phyloP scores from a whole-genome alignment of 1,284 basidiomycete species.

The Ustilago hordei region DNA sequence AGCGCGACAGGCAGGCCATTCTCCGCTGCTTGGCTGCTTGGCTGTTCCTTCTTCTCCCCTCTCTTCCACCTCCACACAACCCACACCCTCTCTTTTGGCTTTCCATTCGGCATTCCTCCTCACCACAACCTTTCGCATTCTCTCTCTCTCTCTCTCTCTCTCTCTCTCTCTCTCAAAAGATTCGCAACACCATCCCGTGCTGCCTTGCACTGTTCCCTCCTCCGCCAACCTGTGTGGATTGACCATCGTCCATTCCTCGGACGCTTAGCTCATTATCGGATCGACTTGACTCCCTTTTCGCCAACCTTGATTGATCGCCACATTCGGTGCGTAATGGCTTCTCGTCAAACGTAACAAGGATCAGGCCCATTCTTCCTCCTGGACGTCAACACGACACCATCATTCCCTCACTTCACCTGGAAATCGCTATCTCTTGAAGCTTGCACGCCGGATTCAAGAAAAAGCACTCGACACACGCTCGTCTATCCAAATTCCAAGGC shows the following conservation, averaged over 20 bases:
- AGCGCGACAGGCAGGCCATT: neutral
- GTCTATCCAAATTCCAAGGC: neutral
- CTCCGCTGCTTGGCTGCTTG: conserved; percentile 4
- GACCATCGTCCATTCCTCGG: conserved; percentile 4
- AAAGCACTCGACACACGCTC: neutral
- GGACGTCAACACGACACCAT: neutral
- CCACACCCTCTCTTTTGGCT: neutral
- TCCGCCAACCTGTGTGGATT: conserved; percentile 2
- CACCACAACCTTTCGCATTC: conserved; percentile 23
- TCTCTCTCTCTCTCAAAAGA: neutral
- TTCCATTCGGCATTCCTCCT: conserved; percentile 34
- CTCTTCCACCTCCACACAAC: conserved; percentile 40
- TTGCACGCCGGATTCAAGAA: neutral
- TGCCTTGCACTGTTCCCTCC: neutral
- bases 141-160: neutral
- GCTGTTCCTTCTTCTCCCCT: neutral
- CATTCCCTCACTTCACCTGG: neutral
- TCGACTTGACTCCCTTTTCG: neutral
- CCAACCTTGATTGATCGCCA: neutral
- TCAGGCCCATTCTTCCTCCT: neutral
- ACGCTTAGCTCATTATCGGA: conserved; percentile 7
- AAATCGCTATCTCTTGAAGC: neutral
- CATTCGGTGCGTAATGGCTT: neutral
- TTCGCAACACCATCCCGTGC: conserved; percentile 12
- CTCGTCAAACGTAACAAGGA: too few species aligned